Evolutionary conservation across 1,284 basidiomycete species (phyloP).

Genomic region (Cryptococcus sp.): DNA sequence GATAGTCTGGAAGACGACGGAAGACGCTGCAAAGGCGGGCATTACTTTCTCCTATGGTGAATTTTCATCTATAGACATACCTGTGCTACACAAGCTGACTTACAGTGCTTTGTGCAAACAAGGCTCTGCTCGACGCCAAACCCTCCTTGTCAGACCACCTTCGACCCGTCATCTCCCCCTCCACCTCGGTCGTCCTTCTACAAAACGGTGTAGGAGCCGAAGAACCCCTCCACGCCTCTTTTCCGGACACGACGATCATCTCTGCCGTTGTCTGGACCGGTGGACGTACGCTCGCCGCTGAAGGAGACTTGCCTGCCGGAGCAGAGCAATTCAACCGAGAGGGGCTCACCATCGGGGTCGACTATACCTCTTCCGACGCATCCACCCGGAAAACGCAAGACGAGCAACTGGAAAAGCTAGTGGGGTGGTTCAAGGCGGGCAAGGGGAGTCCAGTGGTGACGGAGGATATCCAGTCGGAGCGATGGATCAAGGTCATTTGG

Average conservation of each 20-base stretch:
- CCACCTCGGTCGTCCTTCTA: conserved; percentile 48
- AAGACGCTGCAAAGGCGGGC: conserved; percentile 39
- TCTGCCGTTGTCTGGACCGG: conserved; percentile 50
- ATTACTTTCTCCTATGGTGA: conserved; percentile 35
- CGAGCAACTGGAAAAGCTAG: conserved; percentile 36
- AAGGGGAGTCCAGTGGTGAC: conserved; percentile 43
- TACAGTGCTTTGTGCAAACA: conserved; percentile 45
- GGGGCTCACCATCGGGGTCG: conserved; percentile 45
- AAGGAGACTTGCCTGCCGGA: conserved; percentile 18
- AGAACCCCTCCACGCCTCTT: conserved; percentile 45
- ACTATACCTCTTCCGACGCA: conserved; percentile 20
- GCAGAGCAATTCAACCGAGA: conserved; percentile 45
- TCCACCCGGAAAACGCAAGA: conserved; percentile 24
- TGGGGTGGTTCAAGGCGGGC: conserved; percentile 36
- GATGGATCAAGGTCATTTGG: conserved; percentile 52
- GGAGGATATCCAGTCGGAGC: conserved; percentile 49
- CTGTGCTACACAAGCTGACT: not conserved
- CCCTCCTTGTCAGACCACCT: conserved; percentile 43
- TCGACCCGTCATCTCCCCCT: conserved; percentile 29
- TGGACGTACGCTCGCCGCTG: conserved; percentile 32
- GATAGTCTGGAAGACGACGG: conserved; percentile 37
- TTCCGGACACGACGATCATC: conserved; percentile 48
- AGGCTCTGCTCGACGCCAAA: conserved; percentile 42
- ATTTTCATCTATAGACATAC: not conserved
- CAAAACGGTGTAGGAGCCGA: conserved; percentile 53